Evolutionary conservation across 768 basidiomycete species (phyloP).

Genomic region (Rhodotorula kratochvilovae): DNA sequence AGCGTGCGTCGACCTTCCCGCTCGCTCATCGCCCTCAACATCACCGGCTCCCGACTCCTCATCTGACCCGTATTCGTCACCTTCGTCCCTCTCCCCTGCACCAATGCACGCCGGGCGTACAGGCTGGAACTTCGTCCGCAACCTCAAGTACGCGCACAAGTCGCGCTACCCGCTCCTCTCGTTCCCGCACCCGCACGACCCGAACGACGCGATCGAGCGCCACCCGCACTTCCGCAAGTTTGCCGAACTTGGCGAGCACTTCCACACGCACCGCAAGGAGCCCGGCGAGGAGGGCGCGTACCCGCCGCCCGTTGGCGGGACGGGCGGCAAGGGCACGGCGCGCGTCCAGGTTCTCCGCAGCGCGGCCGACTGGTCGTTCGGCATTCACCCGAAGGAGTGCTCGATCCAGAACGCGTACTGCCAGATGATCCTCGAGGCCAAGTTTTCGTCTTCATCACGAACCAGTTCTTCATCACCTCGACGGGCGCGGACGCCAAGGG

Average conservation of each 20-base stretch:
- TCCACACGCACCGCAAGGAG: conserved; percentile 52
- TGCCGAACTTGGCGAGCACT: conserved; percentile 57
- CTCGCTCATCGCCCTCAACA: neutral
- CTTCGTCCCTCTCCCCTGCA: conserved; percentile 40
- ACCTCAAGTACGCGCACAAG: conserved; percentile 44
- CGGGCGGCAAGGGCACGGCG: conserved; percentile 18
- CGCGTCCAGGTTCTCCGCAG: conserved; percentile 46
- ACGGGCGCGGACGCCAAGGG: conserved; percentile 49
- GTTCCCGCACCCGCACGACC: conserved; percentile 63
- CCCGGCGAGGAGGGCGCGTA: neutral
- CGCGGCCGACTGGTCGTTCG: conserved; percentile 53
- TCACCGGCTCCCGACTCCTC: no score
- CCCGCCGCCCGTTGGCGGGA: neutral
- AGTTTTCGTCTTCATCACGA: conserved; percentile 83
- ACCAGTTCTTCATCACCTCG: conserved; percentile 47
- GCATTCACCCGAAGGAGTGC: conserved; percentile 71
- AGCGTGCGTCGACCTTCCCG: conserved; percentile 58
- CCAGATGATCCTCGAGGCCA: conserved; percentile 65
- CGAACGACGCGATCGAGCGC: conserved; percentile 64
- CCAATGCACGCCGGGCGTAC: neutral
- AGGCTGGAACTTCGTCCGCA: conserved; percentile 65
- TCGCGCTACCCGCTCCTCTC: conserved; percentile 63
- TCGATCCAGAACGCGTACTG: conserved; percentile 81
- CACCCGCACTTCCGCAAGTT: conserved; percentile 69
- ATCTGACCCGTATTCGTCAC: conserved; percentile 47